Evolutionary conservation across 257 asterid species (phyloP), one percentile per base, ranked within the genome.

Genomic region (Fraxinus americana): DNA sequence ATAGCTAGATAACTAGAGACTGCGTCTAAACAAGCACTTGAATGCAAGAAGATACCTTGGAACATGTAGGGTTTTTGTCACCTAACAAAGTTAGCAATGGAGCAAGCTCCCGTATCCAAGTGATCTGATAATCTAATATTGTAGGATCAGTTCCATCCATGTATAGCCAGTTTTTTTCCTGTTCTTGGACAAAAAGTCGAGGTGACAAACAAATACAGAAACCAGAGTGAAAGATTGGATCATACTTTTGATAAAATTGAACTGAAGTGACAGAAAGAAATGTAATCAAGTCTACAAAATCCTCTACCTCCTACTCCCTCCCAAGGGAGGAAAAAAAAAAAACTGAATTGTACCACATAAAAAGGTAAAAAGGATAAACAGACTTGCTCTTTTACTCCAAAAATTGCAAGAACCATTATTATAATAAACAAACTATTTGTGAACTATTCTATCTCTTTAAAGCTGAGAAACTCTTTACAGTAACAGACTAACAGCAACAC

Each of bases 61-160:
- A 82, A 80, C 87, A 84, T 69, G 63, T 57, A 50, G 93, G 94
- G 54, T 73, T 86, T 80, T 88, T 89, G 81, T 87, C 87, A 81
- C 88, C 96, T 83, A 95, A 83, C 48, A 74, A 83, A 67, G 89
- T 67, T 65, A 95, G 90, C 88, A 93, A 80, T 10, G 89, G 79
- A 75, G 98, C 97, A 82, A 95, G 92, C 83, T 86, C 87, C 67
- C 81, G 87, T 61, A 92, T 84, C 99, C 98, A 95, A 34, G 81
- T 45, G 17, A 84, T 85, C 78, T 86, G 91, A 79, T 85, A 82
- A 75, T 82, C 79, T 78, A 87, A 84, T 54, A 93, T 75, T 79
- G 86, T 76, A 72, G 96, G 87, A 83, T 90, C 92, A 72, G 79
- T 68, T 59, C 83, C 74, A 79, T 86, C 89, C 45, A 80, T 73